Conservation (phyloP, 2,329 filamentous ascomycete species). For the Nemania sp. region DNA sequence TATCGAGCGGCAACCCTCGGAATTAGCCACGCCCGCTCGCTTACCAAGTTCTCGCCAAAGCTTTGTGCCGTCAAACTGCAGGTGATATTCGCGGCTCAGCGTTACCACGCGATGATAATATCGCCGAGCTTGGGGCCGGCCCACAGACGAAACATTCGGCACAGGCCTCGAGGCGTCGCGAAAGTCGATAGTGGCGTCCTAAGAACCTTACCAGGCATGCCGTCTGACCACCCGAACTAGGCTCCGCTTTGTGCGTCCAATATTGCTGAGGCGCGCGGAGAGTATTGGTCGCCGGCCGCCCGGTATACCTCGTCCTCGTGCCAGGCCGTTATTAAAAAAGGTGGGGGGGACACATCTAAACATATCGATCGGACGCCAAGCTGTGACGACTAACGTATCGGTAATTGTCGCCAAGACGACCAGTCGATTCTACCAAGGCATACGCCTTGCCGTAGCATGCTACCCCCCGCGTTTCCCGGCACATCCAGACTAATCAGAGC, state of each 20-base stretch:
- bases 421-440: constrained; percentile 20
- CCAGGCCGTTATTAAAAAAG: constrained; percentile 10
- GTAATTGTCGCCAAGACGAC: constrained; percentile 36
- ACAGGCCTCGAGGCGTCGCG: constrained; percentile 12
- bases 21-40: constrained; percentile 7
- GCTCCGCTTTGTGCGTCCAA: constrained; percentile 12
- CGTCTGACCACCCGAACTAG: constrained; percentile 32
- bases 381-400: constrained; percentile 29
- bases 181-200: constrained; percentile 4
- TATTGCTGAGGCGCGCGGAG: background rate
- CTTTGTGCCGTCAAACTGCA: constrained; percentile 26
- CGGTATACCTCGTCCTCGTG: constrained; percentile 9
- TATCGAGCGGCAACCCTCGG: constrained; percentile 2
- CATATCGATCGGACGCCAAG: constrained; percentile 29
- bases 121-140: constrained; percentile 32
- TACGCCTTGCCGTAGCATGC: constrained; percentile 2
- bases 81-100: constrained; percentile 14
- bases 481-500: constrained; percentile 23
- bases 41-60: constrained; percentile 38
- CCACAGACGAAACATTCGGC: constrained; percentile 18
- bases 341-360: constrained; percentile 21
- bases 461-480: constrained; percentile 17
- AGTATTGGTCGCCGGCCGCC: constrained; percentile 19
- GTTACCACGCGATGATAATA: constrained; percentile 26
- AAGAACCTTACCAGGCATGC: constrained; percentile 15